These are phyloP conservation scores for Pisolithus albus DNA, from an alignment of 768 basidiomycete species.

Conservation along the genomic window DNA sequence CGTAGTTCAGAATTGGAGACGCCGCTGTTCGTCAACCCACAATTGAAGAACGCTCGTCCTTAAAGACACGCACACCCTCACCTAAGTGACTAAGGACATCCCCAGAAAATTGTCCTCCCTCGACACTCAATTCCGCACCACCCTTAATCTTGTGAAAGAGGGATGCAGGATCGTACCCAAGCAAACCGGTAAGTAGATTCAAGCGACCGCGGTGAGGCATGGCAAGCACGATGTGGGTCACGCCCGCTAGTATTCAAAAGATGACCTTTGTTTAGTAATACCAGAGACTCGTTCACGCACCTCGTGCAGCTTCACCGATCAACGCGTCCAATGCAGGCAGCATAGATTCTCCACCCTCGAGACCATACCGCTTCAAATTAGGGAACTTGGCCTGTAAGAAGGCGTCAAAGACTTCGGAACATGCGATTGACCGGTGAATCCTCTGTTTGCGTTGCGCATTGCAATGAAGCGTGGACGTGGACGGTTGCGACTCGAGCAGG, in stretches of 20 bases:
- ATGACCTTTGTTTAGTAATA: not conserved
- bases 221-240: slow-evolving; percentile 67
- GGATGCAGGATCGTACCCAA: slow-evolving; percentile 57
- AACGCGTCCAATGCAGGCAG: slow-evolving; percentile 77
- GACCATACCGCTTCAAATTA: slow-evolving; percentile 78
- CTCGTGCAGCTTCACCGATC: slow-evolving; percentile 58
- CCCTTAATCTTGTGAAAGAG: slow-evolving; percentile 88
- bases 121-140: slow-evolving; percentile 54
- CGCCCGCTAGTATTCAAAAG: slow-evolving; percentile 38
- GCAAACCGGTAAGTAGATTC: slow-evolving; percentile 74
- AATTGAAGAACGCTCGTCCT: not conserved
- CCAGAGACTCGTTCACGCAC: slow-evolving; percentile 25
- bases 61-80: slow-evolving; percentile 16
- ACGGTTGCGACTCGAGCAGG: slow-evolving; percentile 55
- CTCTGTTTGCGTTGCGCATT: slow-evolving; percentile 40
- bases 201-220: slow-evolving; percentile 89
- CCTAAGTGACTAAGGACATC: slow-evolving; percentile 86
- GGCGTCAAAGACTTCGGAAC: slow-evolving; percentile 77
- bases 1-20: slow-evolving; percentile 57
- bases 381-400: slow-evolving; percentile 88
- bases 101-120: slow-evolving; percentile 60
- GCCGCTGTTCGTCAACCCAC: slow-evolving; percentile 37
- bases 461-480: slow-evolving; percentile 24
- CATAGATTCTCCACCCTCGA: slow-evolving; percentile 95
- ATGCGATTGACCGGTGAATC: slow-evolving; percentile 61